Base-by-base conservation (phyloP, 2,329 filamentous ascomycete species). In the Pseudogymnoascus sp. region DNA sequence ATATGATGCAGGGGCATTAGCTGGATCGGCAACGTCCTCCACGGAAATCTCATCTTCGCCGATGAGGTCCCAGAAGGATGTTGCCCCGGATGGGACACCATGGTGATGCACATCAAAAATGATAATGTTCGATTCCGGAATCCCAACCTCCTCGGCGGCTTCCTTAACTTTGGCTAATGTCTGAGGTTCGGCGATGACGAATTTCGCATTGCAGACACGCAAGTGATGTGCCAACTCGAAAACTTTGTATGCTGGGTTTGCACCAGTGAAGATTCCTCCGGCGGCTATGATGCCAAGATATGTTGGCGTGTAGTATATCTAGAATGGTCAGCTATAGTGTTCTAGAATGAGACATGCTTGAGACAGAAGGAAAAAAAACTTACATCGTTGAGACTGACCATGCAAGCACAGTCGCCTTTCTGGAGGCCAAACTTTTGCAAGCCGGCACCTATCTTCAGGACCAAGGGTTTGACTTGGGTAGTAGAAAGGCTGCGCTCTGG, bases 1-100 rank as follows among this genome's bases (percentile, higher is more conserved):
- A 80, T 78, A 65, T 76, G 82, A 7, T 77, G 77, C 10, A 70
- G 69, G 68, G 0, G 70, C 79, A 65, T 79, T 68, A 15, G 68
- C 69, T 2, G 66, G 64, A 38, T 70, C 66, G 60, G 71, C 66
- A 53, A 73, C 7, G 9, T 38, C 60, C 17, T 31, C 60, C 17
- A 38, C 5, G 9, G 21, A 15, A 44, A 38, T 33, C 38, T 62
- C 40, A 23, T 42, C 60, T 17, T 44, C 29, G 21, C 40, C 40
- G 38, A 62, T 23, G 10, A 62, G 60, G 21, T 26, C 26, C 60
- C 37, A 46, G n/a, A 38, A 56, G 9, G 23, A 62, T 29, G n/a
- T 56, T 17, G 17, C 6, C 13, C 60, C 60, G 11, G 60, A 7
- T 5, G 40, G 60, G 17, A 59, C 29, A 21, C 40, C 23, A 26